A percentile compares a stretch with the other conserved stretches of the same genome.
Evolutionary conservation across 2,329 filamentous ascomycete genomes (phyloP).

Genomic region (Mycosphaerelloides madeirae): DNA sequence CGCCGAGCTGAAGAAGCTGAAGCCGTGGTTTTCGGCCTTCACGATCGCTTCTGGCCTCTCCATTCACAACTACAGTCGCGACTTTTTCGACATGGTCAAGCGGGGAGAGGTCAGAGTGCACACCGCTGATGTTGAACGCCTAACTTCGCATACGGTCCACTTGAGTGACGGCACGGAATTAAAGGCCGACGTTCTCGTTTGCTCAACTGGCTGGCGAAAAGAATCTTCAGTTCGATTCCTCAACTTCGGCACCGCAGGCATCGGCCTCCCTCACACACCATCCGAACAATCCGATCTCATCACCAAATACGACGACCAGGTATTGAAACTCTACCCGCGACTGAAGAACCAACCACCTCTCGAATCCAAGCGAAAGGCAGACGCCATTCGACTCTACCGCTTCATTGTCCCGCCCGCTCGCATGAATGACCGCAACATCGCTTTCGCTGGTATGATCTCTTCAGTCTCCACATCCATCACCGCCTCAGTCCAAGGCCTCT

Average conservation of each 20-base stretch:
- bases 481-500: conserved; percentile 40
- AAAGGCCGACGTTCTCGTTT: conserved; percentile 50
- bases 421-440: conserved; percentile 33
- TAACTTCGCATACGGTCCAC: conserved; percentile 50
- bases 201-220: conserved; percentile 55
- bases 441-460: conserved; percentile 38
- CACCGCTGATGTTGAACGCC: conserved; percentile 38
- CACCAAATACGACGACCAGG: conserved; percentile 47
- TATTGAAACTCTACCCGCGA: conserved; percentile 50
- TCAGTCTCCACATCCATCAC: conserved; percentile 35
- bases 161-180: conserved; percentile 52
- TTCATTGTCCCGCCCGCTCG: conserved; percentile 40
- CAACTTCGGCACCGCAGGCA: conserved; percentile 39
- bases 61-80: conserved; percentile 55
- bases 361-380: conserved; percentile 20
- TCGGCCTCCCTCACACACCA: conserved; percentile 27
- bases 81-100: conserved; percentile 56
- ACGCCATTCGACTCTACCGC: conserved; percentile 38
- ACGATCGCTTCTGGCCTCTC: conserved; percentile 41
- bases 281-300: conserved; percentile 36
- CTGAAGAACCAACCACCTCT: conserved; percentile 37
- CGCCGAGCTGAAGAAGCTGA: conserved; percentile 38
- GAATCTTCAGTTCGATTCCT: conserved; percentile 51
- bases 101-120: conserved; percentile 53
- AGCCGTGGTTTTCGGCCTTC: conserved; percentile 40